Base-by-base conservation (phyloP, 805 yeast genomes). In the Candida hispaniensis region DNA sequence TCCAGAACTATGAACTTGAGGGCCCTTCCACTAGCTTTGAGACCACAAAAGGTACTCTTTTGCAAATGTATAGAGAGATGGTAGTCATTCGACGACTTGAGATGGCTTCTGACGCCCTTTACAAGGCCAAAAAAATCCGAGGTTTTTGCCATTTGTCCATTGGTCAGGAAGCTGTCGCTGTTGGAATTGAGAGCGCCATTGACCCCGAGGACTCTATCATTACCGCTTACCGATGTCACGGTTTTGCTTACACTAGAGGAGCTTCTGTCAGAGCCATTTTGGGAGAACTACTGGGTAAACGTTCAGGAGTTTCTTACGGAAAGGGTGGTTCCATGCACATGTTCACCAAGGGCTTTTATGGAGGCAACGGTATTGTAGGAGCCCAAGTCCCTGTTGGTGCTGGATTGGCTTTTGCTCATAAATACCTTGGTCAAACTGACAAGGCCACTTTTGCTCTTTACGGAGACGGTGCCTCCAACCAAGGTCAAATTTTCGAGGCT, bases 311-410 rank as follows among this genome's bases (percentile, higher is more conserved):
- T 43, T 79, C 96, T 26, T 77, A 66, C 64, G 98, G 98, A 67
- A 91, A 91, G 66, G 98, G 98, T 69, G 98, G 98, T 52, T 91
- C 98, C 47, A 91, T 91, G 98, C 98, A 91, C 68, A 81, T 91
- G 86, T 91, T 77, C 60, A 81, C 93, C 30, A 76, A 78, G 29
- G 93, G 93, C 43, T 91, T 91, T 71, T 91, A 79, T 63, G 98
- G 98, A 60, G 98, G 98, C 65, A 91, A 91, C 66, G 98, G 98
- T 69, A 91, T 91, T 60, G 98, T 91, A 39, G 98, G 98, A 59
- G 98, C 97, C 36, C 98, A 91, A 67, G 96, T 91, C 40, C 94
- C 98, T 45, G 71, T 91, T 51, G 98, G 98, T 58, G 83, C 95
- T 39, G 98, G 98, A 52, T 69, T 91, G 48, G 93, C 95, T n/a